Percentiles rank a stretch among this genome's conserved stretches.
Evolutionary conservation across 176 grass and related monocot genomes (phyloP).

Genomic region (Oryza longistaminata): DNA sequence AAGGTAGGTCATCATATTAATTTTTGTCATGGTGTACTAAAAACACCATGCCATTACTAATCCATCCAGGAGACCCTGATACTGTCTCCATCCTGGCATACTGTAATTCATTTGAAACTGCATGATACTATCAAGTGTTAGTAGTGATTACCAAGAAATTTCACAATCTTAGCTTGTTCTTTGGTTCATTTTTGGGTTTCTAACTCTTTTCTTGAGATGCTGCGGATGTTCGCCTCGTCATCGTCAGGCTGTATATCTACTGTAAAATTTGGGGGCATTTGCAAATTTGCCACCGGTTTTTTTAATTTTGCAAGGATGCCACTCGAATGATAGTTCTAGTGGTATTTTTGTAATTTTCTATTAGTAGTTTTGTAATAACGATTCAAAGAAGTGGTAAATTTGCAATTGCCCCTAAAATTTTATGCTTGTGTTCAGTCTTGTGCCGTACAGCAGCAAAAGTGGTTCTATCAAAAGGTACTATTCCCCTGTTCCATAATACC

Average conservation of each 20-base stretch:
- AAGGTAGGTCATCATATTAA: conserved; percentile 33
- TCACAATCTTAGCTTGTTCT: not conserved
- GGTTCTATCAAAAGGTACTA: too few relatives aligned
- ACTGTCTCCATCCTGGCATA: conserved; percentile 7
- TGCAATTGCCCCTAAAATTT: not conserved
- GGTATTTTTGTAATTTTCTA: too few relatives aligned
- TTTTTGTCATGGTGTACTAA: conserved; percentile 37
- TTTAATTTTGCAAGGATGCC: too few relatives aligned
- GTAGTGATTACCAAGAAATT: not conserved
- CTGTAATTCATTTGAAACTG: conserved; percentile 18
- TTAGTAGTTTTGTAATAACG: too few relatives aligned
- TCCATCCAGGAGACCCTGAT: conserved; percentile 20
- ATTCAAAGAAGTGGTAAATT: too few relatives aligned
- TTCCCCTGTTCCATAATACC: too few relatives aligned
- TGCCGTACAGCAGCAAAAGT: not conserved
- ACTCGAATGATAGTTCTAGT: too few relatives aligned
- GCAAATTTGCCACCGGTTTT: too few relatives aligned
- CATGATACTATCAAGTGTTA: not conserved
- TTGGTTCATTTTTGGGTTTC: not conserved
- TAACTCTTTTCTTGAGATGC: not conserved
- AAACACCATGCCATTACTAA: conserved; percentile 20
- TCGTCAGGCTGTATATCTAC: not conserved
- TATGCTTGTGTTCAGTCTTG: not conserved
- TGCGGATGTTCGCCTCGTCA: not conserved
- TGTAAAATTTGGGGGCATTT: not conserved